Evolutionary conservation across 441 rosid species (phyloP), one percentile per base, ranked within the genome.

Genomic region (Erodium trifolium): DNA sequence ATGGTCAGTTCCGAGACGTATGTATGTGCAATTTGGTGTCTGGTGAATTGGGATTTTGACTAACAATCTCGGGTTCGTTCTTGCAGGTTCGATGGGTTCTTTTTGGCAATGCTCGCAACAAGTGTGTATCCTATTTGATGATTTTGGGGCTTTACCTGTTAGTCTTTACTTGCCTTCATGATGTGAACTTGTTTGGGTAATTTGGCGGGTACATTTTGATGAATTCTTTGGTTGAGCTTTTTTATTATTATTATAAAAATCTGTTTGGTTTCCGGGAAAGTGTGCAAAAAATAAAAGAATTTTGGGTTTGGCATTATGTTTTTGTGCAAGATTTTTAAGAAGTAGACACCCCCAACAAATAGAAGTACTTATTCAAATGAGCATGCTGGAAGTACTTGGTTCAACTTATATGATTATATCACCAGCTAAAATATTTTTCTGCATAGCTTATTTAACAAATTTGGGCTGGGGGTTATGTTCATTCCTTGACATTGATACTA

Each of bases 51-150:
- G 6, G 19, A 7, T 59, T 64, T 35, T 68, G 23, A 27, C 35
- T 31, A n/a, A 47, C 51, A 11, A 37, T 68, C 27, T 23, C 27
- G 27, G 27, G 27, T 71, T 72, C 70, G 27, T 75, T 74, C 37
- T 37, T 79, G 88, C 86, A 95, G 99, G 98, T 92, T 84, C 71
- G 99, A 95, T 85, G 99, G 98, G 16, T 92, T 95, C 87, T 95
- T 95, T 87, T 81, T 95, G 87, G 92, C 95, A 72, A 95, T 95
- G 99, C 88, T 95, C 66, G 99, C 98, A 5, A 95, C 98, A 43
- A 92, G 98, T 70, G 88, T 90, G 99, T 94, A 92, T 94, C 99
- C 96, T 90, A 23, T 63, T 63, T 63, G 35, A 34, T 34, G 37
- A 34, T 34, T 34, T 34, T 34, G 37, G 23, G 14, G 39, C 10